Evolutionary conservation across 2,329 filamentous ascomycete species (phyloP), one percentile per base, ranked within the genome.

Genomic region (Fusarium sp.): DNA sequence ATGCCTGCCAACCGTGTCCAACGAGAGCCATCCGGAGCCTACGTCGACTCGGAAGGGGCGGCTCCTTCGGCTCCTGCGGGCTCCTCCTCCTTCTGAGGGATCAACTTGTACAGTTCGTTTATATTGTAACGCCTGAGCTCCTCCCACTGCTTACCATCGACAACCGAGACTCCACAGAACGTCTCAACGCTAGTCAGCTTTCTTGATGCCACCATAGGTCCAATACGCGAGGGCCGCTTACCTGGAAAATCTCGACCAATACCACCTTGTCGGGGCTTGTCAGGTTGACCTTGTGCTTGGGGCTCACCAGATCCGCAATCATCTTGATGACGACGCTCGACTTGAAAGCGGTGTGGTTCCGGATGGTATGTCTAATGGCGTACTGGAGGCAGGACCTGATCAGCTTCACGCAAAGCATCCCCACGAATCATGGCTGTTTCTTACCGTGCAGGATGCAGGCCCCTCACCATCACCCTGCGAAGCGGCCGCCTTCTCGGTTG

Each of bases 241-340:
- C 94, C 89, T 95, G 91, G 81, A 93, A 96, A 66, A 97, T 88
- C 78, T 97, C 94, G 66, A 97, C 90, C 70, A 96, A 84, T 75
- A 97, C 92, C 35, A 95, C 90, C 79, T 94, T 90, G 83, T 96
- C 93, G 36, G 94, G 93, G n/a, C 87, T 88, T 57, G 87, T 89
- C n/a, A 97, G 88, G 77, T 95, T 91, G 68, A 97, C 94, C 78
- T 91, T 93, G 83, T 97, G 94, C 42, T 87, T 87, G 11, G 87
- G 84, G 59, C 91, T 90, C 70, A 95, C 89, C 33, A 91, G 84
- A 42, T 86, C 84, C 6, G 93, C 94, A 72, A 96, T 88, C 72
- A 88, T 89, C 78, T 92, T 90, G 81, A 97, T 96, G 58, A 96
- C 87, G 20, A 85, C 86, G 73, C 92, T 89, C 68, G 93, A 89